Evolutionary conservation across 768 basidiomycete genomes (phyloP), one percentile per base, ranked within the genome.

Genomic region (Sarcodon sp.): DNA sequence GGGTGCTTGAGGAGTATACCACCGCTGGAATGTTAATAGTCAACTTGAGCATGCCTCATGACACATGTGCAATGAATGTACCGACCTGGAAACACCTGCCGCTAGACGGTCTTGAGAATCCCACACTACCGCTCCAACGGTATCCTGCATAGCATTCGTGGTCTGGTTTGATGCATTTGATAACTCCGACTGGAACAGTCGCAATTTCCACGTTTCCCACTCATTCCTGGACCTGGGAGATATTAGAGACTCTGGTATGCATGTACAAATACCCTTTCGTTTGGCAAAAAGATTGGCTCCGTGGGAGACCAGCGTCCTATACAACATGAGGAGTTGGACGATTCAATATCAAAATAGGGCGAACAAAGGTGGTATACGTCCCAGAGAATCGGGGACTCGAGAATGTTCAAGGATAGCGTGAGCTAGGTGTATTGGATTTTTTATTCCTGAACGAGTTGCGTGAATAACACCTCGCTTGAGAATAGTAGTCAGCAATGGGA

Each of bases 41-140:
- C 1, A 11, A 27, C 21, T 27, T 27, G 21, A 27, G 21, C 21
- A 27, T 27, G 21, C 21, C 4, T 27, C 21, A 21, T 10, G 33
- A 36, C 45, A 55, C 11, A 45, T 49, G 32, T 9, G n/a, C 33
- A n/a, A 47, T 27, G 21, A n/a, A 47, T 9, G 35, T 27, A 49
- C 59, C 45, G 33, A 77, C 83, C 83, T 86, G 32, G 85, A 88
- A 12, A 87, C 84, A 2, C 85, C 85, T n/a, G 83, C 77, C 10
- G 80, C 77, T 47, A 79, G 55, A 12, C 69, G 66, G 3, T 65
- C 71, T 2, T 33, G 43, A 1, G 57, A 54, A 53, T 73, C 69
- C 62, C 72, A 77, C 11, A 68, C 77, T 34, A 87, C 69, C n/a
- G 85, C 86, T 12, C 87, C 87, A 6, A 90, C 87, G 0, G 87